Evolutionary conservation across 2,329 filamentous ascomycete species (phyloP), one percentile per base, ranked within the genome.

Genomic region (Colletotrichum incanum): DNA sequence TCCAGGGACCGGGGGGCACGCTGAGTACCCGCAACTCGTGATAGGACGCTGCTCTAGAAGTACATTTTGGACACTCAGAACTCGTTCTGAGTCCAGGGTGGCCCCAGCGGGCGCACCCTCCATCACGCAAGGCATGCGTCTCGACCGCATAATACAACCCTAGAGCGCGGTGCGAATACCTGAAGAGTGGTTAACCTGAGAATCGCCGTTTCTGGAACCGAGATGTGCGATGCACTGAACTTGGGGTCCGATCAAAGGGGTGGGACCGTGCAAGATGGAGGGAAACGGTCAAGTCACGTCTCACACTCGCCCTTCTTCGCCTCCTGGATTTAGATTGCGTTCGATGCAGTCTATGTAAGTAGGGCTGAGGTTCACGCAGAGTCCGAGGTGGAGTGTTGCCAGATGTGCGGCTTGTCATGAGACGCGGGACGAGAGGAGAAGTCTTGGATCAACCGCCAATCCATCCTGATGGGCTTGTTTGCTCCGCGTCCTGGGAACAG

Each of bases 401-500:
- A 59, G 20, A 34, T 50, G 52, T 20, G 43, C 14, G n/a, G 39
- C 14, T 34, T 11, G 56, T 63, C 58, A 71, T 54, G 69, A 60
- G 64, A 56, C 56, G 14, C 20, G 23, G 23, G 47, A 64, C 28
- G 26, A 41, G n/a, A 43, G 11, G 50, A n/a, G 49, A 3, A 55
- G 45, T 47, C 16, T 26, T 47, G 45, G 69, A 72, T 72, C 69
- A 68, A 60, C 69, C 9, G 69, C 43, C 52, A 64, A 72, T 65
- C 69, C 69, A 59, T 31, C 69, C 69, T 34, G 65, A 72, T 69
- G 69, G 69, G 52, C 59, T 63, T 54, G 8, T 23, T 63, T 69
- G 65, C 60, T 72, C 69, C 69, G 69, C 59, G 45, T 50, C 31
- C 59, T 34, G 45, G 23, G 69, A 72, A 54, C 11, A 69, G 69